Evolutionary conservation across 2,329 filamentous ascomycete genomes (phyloP).

Genomic region (Diplocarpon rosae): DNA sequence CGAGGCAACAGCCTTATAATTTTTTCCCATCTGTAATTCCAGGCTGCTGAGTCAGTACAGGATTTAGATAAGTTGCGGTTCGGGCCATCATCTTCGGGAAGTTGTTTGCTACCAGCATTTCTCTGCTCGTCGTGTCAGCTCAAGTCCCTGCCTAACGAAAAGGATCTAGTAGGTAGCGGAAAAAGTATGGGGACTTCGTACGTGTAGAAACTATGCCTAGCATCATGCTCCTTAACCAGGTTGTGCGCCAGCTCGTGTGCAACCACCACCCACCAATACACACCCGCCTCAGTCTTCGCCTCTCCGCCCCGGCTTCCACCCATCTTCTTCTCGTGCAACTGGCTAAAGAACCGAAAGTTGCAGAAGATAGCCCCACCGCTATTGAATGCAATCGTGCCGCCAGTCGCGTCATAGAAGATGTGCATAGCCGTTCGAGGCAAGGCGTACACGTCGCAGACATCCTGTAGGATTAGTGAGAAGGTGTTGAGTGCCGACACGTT

Average conservation of each 20-base stretch:
- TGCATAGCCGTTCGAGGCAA: constrained; percentile 61
- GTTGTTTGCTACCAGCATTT: constrained; percentile 69
- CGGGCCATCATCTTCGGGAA: constrained; percentile 54
- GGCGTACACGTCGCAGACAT: constrained; percentile 62
- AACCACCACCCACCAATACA: constrained; percentile 93
- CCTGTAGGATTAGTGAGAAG: constrained; percentile 59
- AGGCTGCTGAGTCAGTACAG: neutral
- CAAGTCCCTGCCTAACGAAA: no score
- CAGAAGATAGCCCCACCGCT: constrained; percentile 79
- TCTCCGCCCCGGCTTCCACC: constrained; percentile 25
- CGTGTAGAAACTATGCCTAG: constrained; percentile 76
- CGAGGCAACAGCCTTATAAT: neutral
- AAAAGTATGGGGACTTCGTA: constrained; percentile 29
- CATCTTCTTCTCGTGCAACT: constrained; percentile 55
- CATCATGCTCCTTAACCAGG: constrained; percentile 65
- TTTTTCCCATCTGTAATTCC: neutral
- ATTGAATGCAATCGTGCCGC: constrained; percentile 89
- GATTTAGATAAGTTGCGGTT: neutral
- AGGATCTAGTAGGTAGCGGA: neutral
- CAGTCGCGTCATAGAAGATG: constrained; percentile 73
- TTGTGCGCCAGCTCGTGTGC: constrained; percentile 97
- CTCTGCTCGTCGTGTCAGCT: constrained; percentile 32
- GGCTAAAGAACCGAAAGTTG: constrained; percentile 78
- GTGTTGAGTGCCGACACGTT: constrained; percentile 53
- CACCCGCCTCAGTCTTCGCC: constrained; percentile 55